phyloP scores from a whole-genome alignment of 331 rosid species.

The Cydonia oblonga region DNA sequence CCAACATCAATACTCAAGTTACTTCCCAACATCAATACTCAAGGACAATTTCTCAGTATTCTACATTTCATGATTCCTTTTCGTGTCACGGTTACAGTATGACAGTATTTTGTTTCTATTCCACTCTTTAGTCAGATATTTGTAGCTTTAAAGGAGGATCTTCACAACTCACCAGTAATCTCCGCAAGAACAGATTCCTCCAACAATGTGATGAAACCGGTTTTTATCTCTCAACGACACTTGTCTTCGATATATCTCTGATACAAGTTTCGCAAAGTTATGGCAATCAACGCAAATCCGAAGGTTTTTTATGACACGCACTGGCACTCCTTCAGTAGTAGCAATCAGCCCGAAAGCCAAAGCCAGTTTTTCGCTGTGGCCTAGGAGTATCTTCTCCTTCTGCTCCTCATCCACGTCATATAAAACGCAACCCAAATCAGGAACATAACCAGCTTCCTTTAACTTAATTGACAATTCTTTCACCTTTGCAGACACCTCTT shows the following conservation, averaged over 20 bases:
- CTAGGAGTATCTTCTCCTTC: slow-evolving; percentile 64
- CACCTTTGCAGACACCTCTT: slow-evolving; percentile 50
- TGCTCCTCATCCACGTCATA: slow-evolving; percentile 79
- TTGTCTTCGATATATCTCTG: slow-evolving; percentile 41
- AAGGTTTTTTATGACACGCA: slow-evolving; percentile 63
- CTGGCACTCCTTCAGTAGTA: slow-evolving; percentile 28
- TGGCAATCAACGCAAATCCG: slow-evolving; percentile 64
- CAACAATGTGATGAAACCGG: slow-evolving; percentile 64
- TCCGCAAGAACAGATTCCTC: slow-evolving; percentile 67
- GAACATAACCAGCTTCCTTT: slow-evolving; percentile 64
- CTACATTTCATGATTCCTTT: background rate
- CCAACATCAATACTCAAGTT: no score
- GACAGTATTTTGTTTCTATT: background rate
- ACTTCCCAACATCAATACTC: no score
- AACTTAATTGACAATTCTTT: slow-evolving; percentile 38
- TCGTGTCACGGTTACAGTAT: no score
- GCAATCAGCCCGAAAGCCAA: slow-evolving; percentile 62
- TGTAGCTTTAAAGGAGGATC: background rate
- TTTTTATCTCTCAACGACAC: slow-evolving; percentile 67
- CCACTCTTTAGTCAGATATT: background rate
- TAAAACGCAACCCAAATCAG: slow-evolving; percentile 70
- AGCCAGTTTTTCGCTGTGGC: slow-evolving; percentile 75
- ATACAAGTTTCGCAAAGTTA: slow-evolving; percentile 55
- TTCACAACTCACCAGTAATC: slow-evolving; percentile 37
- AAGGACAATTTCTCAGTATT: background rate